Percentiles rank a stretch among this genome's conserved stretches.
Conservation (phyloP, 495 filamentous ascomycete genomes). For the Elaphomyces granulatus region DNA sequence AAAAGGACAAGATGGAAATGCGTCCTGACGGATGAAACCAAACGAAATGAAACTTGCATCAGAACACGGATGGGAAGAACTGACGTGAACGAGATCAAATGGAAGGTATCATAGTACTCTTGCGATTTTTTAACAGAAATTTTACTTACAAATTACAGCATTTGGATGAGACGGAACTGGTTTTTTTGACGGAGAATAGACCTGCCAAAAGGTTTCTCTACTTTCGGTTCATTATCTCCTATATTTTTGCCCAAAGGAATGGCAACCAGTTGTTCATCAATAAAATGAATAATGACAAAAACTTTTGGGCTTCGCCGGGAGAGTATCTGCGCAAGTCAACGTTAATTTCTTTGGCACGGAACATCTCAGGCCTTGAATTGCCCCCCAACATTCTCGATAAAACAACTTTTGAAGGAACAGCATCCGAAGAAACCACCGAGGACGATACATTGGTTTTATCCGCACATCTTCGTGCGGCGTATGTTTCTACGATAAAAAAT, state of each 20-base stretch:
- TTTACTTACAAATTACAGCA: slow-evolving; percentile 1
- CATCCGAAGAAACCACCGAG: no score
- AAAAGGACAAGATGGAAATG: slow-evolving; percentile 1
- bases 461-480: no score
- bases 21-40: neutral
- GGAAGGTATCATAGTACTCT: neutral
- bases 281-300: slow-evolving; percentile 2
- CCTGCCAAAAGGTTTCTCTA: slow-evolving; percentile 11
- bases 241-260: slow-evolving; percentile 6
- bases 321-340: slow-evolving; percentile 9
- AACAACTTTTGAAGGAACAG: neutral
- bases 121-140: neutral
- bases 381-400: neutral
- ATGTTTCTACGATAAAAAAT: no score
- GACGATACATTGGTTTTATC: no score
- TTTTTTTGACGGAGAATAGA: slow-evolving; percentile 2
- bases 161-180: neutral
- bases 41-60: neutral
- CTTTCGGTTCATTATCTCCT: slow-evolving; percentile 11
- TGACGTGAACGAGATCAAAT: neutral
- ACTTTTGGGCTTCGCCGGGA: slow-evolving; percentile 10
- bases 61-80: no score
- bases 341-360: slow-evolving; percentile 7
- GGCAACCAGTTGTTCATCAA: neutral
- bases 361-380: slow-evolving; percentile 9